Base-by-base conservation (phyloP, 148 eudicot genomes). In the Rhododendron simsii region DNA sequence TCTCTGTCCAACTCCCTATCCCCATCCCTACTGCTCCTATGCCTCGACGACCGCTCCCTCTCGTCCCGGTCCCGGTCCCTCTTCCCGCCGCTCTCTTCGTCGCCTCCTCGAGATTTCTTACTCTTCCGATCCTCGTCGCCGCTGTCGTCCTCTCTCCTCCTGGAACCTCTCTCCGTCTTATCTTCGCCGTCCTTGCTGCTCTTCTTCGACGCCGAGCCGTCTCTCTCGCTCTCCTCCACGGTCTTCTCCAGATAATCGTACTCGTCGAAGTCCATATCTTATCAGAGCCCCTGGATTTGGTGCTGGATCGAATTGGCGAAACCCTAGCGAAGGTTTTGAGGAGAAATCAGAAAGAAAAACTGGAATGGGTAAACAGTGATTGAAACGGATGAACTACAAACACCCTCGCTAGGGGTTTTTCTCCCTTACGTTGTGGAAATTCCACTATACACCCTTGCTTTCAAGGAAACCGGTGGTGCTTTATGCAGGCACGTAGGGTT, bases 181-280 rank as follows among this genome's bases (percentile, higher is more conserved):
- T 91, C 91, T 30, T 67, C 81, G 71, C 50, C 55, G 69, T 39
- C 85, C 35, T 88, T 88, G 63, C 67, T 82, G 71, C 75, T 82
- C 87, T 87, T 88, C 91, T 88, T 91, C 37, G 93, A 84, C 33
- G 88, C 81, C 50, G 84, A 83, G 10, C 81, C 85, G 71, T 80
- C 80, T 74, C 84, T 53, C 33, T 89, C 90, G 1, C 89, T 78
- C 33, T 90, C 96, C 41, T 93, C 98, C 78, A 94, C 98, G 23
- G 98, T 84, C 78, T 95, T 95, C 93, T 95, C 99, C 76, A 96
- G 84, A 77, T 96, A 95, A 61, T 96, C 98, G 89, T 96, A 96
- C 94, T 96, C 99, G 92, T 96, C 99, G 93, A 96, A 95, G 48
- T 95, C 98, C 95, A 93, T 96, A 4, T 5, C 35, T 77, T 48